Evolutionary conservation across 139 green algal genomes (phyloP).

Genomic region (Deuterostichococcus epilithicus): DNA sequence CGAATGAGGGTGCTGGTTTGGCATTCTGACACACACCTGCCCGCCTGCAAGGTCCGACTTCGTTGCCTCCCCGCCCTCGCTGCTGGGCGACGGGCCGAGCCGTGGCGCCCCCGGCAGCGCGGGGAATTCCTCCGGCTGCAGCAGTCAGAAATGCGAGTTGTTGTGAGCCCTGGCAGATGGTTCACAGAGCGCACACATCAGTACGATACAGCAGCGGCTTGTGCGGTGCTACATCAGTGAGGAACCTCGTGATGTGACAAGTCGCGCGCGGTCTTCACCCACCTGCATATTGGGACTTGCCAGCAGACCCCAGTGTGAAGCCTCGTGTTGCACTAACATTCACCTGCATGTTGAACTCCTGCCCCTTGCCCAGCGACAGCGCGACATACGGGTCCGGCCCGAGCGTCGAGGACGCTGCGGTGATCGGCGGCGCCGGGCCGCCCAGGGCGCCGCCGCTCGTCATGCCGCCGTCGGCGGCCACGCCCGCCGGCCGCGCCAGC

Average conservation of each 20-base stretch:
- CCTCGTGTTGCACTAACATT: not conserved
- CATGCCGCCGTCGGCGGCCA: not conserved
- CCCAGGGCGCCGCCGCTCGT: not conserved
- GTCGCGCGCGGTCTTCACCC: no score
- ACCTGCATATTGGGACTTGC: no score
- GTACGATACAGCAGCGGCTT: no score
- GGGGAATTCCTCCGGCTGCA: slow-evolving; percentile 72
- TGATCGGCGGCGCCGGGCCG: slow-evolving; percentile 15
- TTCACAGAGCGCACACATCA: no score
- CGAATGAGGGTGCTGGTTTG: no score
- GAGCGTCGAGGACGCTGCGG: not conserved
- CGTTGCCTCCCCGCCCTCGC: not conserved
- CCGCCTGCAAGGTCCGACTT: not conserved
- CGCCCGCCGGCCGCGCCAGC: not conserved
- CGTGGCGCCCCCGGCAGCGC: slow-evolving; percentile 43
- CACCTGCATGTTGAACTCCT: slow-evolving; percentile 15
- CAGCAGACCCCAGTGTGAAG: slow-evolving; percentile 3
- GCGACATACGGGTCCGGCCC: not conserved
- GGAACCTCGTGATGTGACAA: not conserved
- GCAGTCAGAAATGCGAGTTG: slow-evolving; percentile 44
- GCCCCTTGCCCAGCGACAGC: slow-evolving; percentile 18
- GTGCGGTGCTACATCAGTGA: slow-evolving; percentile 2
- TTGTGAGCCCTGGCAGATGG: no score
- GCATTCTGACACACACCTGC: no score
- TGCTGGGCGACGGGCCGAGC: not conserved